phyloP scores from a whole-genome alignment of 345 rosid genomes.

The Boechera retrofracta region DNA sequence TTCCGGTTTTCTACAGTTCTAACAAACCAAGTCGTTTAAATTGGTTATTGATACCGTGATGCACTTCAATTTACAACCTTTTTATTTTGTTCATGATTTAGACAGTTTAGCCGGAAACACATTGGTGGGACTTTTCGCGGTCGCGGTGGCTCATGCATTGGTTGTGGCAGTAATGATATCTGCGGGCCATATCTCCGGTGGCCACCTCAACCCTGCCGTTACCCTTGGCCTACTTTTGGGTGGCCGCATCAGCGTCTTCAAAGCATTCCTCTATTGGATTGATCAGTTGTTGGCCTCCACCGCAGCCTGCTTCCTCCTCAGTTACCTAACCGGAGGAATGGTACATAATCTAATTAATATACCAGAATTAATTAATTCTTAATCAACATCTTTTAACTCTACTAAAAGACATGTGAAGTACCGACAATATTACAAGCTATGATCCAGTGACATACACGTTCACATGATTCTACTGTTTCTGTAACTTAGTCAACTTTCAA shows the following conservation, averaged over 20 bases:
- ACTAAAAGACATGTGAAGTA: neutral
- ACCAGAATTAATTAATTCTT: neutral
- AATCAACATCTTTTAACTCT: neutral
- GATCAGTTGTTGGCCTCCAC: slow-evolving; percentile 79
- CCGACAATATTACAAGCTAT: too few relatives aligned
- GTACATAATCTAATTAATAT: slow-evolving; percentile 41
- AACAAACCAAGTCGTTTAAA: neutral
- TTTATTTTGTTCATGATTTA: slow-evolving; percentile 32
- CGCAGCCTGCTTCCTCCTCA: slow-evolving; percentile 78
- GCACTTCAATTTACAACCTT: neutral
- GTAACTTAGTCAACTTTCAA: neutral
- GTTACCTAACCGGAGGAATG: slow-evolving; percentile 87
- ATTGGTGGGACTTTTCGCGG: slow-evolving; percentile 64
- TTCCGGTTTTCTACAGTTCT: neutral
- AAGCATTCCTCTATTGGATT: slow-evolving; percentile 74
- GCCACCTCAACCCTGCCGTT: slow-evolving; percentile 95
- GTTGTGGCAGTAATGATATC: slow-evolving; percentile 89
- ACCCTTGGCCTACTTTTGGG: slow-evolving; percentile 80
- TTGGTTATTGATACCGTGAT: neutral
- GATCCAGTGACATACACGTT: neutral
- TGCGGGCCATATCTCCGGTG: slow-evolving; percentile 90
- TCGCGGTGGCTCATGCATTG: slow-evolving; percentile 83
- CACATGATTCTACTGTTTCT: neutral
- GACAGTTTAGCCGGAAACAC: slow-evolving; percentile 57
- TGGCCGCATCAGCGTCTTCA: slow-evolving; percentile 77